These are phyloP conservation scores for Singerocomus inundabilis DNA, from an alignment of 1,284 basidiomycete genomes.

Conservation along the genomic window DNA sequence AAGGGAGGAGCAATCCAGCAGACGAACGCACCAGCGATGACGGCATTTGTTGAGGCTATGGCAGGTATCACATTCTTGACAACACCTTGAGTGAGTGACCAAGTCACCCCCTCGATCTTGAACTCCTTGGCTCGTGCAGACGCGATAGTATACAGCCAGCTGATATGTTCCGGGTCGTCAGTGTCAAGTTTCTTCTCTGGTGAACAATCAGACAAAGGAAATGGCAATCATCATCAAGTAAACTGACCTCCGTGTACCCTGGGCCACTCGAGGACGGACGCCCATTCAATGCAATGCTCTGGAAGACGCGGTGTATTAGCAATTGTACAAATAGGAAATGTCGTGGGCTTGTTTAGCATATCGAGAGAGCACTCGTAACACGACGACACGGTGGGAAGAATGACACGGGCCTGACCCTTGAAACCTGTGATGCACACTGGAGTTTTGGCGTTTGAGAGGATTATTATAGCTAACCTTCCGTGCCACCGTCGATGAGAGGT, in stretches of 20 bases:
- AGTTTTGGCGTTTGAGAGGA: background rate
- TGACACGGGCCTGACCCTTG: constrained; percentile 97
- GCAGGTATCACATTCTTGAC: constrained; percentile 99
- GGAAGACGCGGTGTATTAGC: constrained; percentile 98
- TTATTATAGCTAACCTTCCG: constrained; percentile 69
- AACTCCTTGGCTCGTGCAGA: constrained; percentile 83
- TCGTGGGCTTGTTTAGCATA: constrained; percentile 96
- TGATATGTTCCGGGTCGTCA: constrained; percentile 95
- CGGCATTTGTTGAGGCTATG: constrained; percentile 94
- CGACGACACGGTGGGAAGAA: constrained; percentile 91
- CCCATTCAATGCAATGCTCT: constrained; percentile 99
- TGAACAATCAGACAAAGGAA: constrained; percentile 5
- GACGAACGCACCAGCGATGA: constrained; percentile 75
- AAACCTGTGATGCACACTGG: constrained; percentile 62
- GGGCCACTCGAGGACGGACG: constrained; percentile 99
- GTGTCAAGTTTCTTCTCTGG: constrained; percentile 93
- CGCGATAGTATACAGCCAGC: constrained; percentile 88
- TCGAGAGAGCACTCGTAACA: constrained; percentile 99
- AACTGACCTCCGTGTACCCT: constrained; percentile 77
- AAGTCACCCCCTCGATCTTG: constrained; percentile 97
- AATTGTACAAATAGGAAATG: constrained; percentile 98
- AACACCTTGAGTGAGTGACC: constrained; percentile 96
- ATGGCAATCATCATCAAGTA: background rate
- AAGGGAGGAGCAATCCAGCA: background rate
- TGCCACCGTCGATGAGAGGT: constrained; percentile 98